Percentiles rank a stretch among this genome's conserved stretches.
Evolutionary conservation across 140 eudicot genomes (phyloP).

Genomic region (Anethum foeniculum): DNA sequence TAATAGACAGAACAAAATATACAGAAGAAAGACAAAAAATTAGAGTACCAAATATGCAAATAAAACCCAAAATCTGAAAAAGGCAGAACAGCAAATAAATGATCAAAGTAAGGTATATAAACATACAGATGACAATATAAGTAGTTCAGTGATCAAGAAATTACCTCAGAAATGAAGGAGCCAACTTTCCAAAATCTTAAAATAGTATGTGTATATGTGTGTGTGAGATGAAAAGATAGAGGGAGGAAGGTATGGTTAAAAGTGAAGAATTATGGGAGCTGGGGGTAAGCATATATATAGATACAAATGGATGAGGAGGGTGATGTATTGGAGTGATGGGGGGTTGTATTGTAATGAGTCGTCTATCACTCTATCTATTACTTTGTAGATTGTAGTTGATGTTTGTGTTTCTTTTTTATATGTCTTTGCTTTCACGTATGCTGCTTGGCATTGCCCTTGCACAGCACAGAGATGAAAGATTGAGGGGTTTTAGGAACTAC

Average conservation of each 20-base stretch:
- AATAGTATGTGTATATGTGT: background rate
- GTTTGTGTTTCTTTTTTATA: background rate
- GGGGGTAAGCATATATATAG: too few species aligned
- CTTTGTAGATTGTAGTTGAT: background rate
- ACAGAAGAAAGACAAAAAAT: background rate
- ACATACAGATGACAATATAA: background rate
- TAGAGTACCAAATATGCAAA: background rate
- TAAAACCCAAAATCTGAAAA: background rate
- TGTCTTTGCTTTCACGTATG: conserved; percentile 13
- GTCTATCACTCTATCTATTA: background rate
- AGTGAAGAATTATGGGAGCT: background rate
- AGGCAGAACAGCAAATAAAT: background rate
- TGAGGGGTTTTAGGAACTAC: conserved; percentile 5
- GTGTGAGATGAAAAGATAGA: background rate
- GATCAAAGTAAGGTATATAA: background rate
- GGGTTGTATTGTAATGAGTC: background rate
- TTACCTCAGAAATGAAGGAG: background rate
- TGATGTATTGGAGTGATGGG: background rate
- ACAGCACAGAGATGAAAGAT: too few species aligned
- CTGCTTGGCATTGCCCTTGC: background rate
- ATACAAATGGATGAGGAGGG: background rate
- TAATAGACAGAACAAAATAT: background rate
- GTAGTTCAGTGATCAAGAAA: background rate
- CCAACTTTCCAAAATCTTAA: background rate
- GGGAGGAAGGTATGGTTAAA: background rate